A percentile compares a stretch with the other conserved stretches of the same genome.
These are phyloP conservation scores for Cordyceps pruinosa DNA, from an alignment of 2,329 filamentous ascomycete genomes.

Conservation along the genomic window DNA sequence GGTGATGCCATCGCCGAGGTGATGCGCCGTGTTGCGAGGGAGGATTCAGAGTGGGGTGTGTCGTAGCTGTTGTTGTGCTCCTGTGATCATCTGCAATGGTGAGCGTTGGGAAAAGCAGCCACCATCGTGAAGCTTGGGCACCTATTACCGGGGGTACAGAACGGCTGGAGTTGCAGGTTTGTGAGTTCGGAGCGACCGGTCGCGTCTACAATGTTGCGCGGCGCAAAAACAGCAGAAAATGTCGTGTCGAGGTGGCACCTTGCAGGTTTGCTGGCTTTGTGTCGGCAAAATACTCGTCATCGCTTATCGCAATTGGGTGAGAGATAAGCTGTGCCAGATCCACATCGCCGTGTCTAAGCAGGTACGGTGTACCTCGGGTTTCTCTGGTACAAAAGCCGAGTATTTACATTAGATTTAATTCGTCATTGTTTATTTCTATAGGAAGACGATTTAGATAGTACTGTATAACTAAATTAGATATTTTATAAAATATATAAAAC, in stretches of 20 bases:
- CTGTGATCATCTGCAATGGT: slow-evolving; percentile 30
- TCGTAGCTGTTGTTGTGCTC: slow-evolving; percentile 11
- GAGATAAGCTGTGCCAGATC: too few relatives aligned
- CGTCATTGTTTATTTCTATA: too few relatives aligned
- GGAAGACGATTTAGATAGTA: too few relatives aligned
- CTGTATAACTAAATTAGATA: too few relatives aligned
- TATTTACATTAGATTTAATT: too few relatives aligned
- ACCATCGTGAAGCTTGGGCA: slow-evolving; percentile 34
- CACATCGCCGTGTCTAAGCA: too few relatives aligned
- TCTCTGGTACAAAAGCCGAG: too few relatives aligned
- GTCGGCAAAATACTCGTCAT: slow-evolving; percentile 10
- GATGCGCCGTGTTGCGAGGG: not conserved
- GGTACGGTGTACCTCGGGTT: too few relatives aligned
- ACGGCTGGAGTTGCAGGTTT: not conserved
- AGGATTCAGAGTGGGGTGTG: not conserved
- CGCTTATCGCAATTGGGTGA: too few relatives aligned
- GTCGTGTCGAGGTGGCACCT: not conserved
- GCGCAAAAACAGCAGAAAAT: not conserved
- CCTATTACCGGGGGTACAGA: slow-evolving; percentile 19
- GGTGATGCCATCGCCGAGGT: not conserved
- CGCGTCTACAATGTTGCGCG: not conserved
- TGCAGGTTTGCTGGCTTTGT: not conserved
- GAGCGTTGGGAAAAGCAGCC: slow-evolving; percentile 28
- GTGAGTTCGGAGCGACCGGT: not conserved
- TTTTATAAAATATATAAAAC: too few relatives aligned